Evolutionary conservation across 2,329 filamentous ascomycete species (phyloP), one percentile per base, ranked within the genome.

Genomic region (Albophoma yamanashiensis): DNA sequence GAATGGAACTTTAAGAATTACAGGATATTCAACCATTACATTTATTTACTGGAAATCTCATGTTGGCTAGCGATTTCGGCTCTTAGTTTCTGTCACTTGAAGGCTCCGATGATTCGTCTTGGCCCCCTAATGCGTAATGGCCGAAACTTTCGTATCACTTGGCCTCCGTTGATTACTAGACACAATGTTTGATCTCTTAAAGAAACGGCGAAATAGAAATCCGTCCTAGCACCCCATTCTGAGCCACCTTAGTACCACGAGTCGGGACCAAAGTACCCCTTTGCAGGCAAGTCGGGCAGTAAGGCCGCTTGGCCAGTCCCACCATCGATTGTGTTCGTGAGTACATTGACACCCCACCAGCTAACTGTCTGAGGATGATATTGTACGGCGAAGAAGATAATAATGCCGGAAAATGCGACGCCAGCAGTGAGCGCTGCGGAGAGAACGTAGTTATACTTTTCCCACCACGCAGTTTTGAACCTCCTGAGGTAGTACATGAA

Each of bases 371-470:
- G 67, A 0, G 71, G 71, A 58, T 74, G 70, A 55, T 75, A 77
- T 11, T 71, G 70, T 2, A 78, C 68, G 0, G 74, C 74, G 58
- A 77, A 77, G 63, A 77, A 76, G 63, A 76, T 75, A 59, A 78
- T 65, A 25, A 77, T 66, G n/a, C 68, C 76, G 20, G 71, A 73
- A 52, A 78, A 66, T 25, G 76, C 76, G 0, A 78, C 71, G 1
- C 74, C 75, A 2, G 71, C 73, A 17, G 70, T 73, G 34, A 79
- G 64, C 1, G 71, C 74, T 0, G 76, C 74, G 1, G 73, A 74
- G 0, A 78, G 64, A 9, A 77, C 71, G 60, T 77, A 78, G 64
- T 76, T 77, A 67, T 78, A 78, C 69, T 78, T 76, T 55, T 75
- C 73, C 74, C 74, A 78, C 75, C 74, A 78, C 0, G 75, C 75